Evolutionary conservation across 352 stramenopile species (phyloP).

Genomic region (Phytophthora pinifolia): DNA sequence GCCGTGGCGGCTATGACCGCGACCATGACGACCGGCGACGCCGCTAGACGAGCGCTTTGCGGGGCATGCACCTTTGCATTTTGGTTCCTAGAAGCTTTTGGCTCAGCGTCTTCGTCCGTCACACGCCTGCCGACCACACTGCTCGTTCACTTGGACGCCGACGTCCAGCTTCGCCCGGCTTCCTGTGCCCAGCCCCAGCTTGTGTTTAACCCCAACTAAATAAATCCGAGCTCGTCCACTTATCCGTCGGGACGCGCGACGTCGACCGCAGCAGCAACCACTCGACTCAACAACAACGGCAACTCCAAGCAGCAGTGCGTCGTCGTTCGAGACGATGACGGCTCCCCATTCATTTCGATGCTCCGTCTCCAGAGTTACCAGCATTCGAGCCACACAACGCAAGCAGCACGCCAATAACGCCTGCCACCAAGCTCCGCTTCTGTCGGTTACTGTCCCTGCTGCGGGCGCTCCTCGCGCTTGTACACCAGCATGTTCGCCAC

Average conservation of each 20-base stretch:
- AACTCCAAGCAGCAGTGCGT: slow-evolving; percentile 12
- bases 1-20: slow-evolving; percentile 43
- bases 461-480: slow-evolving; percentile 31
- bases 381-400: not conserved
- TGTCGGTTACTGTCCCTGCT: slow-evolving; percentile 19
- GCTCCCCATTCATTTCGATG: slow-evolving; percentile 20
- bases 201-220: slow-evolving; percentile 67
- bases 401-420: slow-evolving; percentile 6
- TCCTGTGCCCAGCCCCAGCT: slow-evolving; percentile 39
- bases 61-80: slow-evolving; percentile 17
- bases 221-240: slow-evolving; percentile 59
- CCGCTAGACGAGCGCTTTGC: slow-evolving; percentile 26
- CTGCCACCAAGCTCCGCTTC: slow-evolving; percentile 7
- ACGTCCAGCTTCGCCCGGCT: slow-evolving; percentile 12
- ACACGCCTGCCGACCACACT: no score
- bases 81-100: slow-evolving; percentile 17
- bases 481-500: slow-evolving; percentile 71
- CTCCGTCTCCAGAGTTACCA: slow-evolving; percentile 11
- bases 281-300: slow-evolving; percentile 15
- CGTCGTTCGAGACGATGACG: slow-evolving; percentile 10
- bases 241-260: slow-evolving; percentile 34
- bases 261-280: slow-evolving; percentile 27
- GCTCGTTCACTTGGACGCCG: not conserved
- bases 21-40: slow-evolving; percentile 52
- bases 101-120: slow-evolving; percentile 10